These are phyloP conservation scores for Claviceps humidiphila DNA, from an alignment of 2,329 filamentous ascomycete species.

Conservation along the genomic window DNA sequence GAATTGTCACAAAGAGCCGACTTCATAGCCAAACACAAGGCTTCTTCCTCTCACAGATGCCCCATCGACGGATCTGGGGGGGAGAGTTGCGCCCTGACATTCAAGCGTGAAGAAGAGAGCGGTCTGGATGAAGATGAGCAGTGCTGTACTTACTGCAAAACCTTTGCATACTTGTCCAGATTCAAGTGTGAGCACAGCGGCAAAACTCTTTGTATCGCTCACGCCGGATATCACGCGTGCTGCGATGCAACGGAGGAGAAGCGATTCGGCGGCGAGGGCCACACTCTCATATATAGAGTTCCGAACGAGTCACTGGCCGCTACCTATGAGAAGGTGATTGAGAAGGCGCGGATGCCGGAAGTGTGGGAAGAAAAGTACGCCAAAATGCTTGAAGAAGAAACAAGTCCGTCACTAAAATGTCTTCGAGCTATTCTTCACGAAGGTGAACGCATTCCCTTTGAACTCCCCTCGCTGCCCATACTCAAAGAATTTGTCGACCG, in stretches of 20 bases:
- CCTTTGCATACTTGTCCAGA: conserved; percentile 79
- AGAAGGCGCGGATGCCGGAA: conserved; percentile 78
- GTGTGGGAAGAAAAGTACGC: conserved; percentile 85
- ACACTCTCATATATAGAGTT: conserved; percentile 66
- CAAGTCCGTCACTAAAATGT: conserved; percentile 72
- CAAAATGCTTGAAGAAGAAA: conserved; percentile 68
- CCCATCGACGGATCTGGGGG: conserved; percentile 27
- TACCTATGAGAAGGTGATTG: conserved; percentile 62
- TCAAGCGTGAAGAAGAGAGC: conserved; percentile 57
- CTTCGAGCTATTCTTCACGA: conserved; percentile 76
- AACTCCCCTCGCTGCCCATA: conserved; percentile 67
- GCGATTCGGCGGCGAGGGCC: conserved; percentile 55
- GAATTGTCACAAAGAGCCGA: conserved; percentile 56
- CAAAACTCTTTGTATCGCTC: conserved; percentile 70
- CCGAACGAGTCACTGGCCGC: conserved; percentile 55
- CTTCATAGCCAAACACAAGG: conserved; percentile 55
- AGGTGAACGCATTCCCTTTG: conserved; percentile 91
- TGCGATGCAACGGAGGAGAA: conserved; percentile 56
- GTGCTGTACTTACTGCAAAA: conserved; percentile 87
- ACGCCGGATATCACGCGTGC: conserved; percentile 70
- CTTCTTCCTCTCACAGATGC: conserved; percentile 40
- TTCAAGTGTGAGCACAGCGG: conserved; percentile 73
- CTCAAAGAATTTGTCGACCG: conserved; percentile 84
- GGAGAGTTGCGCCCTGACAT: conserved; percentile 43
- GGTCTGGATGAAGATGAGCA: conserved; percentile 86